Conservation (phyloP, 306 rosid genomes). For the Ochetophila trinervis region DNA sequence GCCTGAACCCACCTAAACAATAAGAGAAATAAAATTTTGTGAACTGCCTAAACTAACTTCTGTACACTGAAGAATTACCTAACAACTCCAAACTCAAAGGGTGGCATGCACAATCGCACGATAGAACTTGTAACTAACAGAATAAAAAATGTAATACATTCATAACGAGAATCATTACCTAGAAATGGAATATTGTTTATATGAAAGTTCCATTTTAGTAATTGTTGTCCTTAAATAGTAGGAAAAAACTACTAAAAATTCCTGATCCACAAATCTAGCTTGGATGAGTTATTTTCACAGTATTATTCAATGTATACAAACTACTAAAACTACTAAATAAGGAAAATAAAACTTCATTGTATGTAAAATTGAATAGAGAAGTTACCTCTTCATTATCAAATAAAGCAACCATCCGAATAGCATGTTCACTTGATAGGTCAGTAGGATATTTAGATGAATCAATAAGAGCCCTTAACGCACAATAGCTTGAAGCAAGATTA, state of each 20-base stretch:
- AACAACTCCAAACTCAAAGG: not conserved
- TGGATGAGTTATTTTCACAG: no score
- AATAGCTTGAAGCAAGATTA: slow-evolving; percentile 92
- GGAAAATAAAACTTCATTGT: slow-evolving; percentile 4
- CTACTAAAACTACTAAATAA: not conserved
- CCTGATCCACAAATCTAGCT: no score
- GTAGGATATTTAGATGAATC: slow-evolving; percentile 65
- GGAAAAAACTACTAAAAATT: no score
- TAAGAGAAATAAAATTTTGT: slow-evolving; percentile 16
- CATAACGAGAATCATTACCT: not conserved
- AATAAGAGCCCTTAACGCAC: slow-evolving; percentile 84
- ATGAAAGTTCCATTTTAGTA: not conserved
- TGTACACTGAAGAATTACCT: not conserved
- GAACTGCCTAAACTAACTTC: slow-evolving; percentile 9
- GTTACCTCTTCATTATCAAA: slow-evolving; percentile 98
- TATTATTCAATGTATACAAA: not conserved
- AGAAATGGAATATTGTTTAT: not conserved
- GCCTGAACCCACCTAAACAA: slow-evolving; percentile 89
- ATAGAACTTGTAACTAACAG: slow-evolving; percentile 7
- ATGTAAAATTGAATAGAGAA: slow-evolving; percentile 16
- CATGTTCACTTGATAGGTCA: slow-evolving; percentile 60
- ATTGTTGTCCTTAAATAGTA: not conserved
- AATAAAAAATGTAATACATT: not conserved
- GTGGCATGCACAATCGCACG: not conserved
- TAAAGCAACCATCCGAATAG: slow-evolving; percentile 92